phyloP scores from a whole-genome alignment of 2,329 filamentous ascomycete genomes.

The Ceratocystis destructans region DNA sequence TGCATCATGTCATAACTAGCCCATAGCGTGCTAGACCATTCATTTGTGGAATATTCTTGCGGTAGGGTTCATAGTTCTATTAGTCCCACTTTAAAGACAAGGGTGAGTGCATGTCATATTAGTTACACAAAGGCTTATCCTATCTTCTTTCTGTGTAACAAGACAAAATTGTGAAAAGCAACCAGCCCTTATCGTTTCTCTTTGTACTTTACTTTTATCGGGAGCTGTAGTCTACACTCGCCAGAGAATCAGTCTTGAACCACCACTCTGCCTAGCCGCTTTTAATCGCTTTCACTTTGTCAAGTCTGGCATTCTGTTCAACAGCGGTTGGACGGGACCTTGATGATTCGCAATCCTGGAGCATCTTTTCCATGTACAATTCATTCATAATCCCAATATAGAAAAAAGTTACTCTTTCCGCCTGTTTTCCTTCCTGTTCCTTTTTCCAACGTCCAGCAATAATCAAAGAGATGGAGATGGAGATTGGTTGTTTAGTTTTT shows the following conservation, averaged over 20 bases:
- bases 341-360: slow-evolving; percentile 8
- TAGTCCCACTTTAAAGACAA: background rate
- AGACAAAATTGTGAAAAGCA: too few species aligned
- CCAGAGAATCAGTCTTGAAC: background rate
- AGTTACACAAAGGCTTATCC: background rate
- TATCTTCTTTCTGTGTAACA: too few species aligned
- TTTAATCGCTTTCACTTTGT: background rate
- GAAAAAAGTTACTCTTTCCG: slow-evolving; percentile 8
- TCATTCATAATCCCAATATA: slow-evolving; percentile 15
- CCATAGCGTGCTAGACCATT: background rate
- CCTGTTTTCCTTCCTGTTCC: background rate
- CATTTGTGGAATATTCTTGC: background rate
- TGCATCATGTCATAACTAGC: background rate
- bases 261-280: background rate
- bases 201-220: too few species aligned
- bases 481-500: slow-evolving; percentile 18
- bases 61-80: background rate
- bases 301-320: background rate
- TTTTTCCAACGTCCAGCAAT: background rate
- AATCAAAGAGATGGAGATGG: background rate
- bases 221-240: background rate
- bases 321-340: background rate
- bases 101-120: background rate
- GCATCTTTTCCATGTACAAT: slow-evolving; percentile 8
- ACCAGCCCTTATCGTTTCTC: too few species aligned